A percentile compares a stretch with the other conserved stretches of the same genome.
Evolutionary conservation across 371 early-diverging fungal genomes (phyloP).

Genomic region (Apophysomyces sp.): DNA sequence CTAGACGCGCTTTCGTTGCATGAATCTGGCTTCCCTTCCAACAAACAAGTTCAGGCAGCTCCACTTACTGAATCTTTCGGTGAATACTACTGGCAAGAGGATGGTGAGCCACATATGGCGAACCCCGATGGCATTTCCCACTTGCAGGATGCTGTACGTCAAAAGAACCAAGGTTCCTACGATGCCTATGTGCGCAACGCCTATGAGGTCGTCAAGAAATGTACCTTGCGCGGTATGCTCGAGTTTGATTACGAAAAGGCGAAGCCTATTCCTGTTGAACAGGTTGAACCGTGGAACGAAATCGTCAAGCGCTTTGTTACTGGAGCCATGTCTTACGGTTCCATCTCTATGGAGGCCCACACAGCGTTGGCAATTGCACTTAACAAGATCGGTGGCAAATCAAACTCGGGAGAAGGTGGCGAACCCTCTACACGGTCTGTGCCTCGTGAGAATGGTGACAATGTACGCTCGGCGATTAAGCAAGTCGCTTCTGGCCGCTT

Average conservation of each 20-base stretch:
- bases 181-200: slow-evolving; percentile 79
- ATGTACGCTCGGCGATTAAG: slow-evolving; percentile 93
- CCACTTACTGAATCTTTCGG: slow-evolving; percentile 84
- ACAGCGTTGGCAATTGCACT: slow-evolving; percentile 91
- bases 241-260: slow-evolving; percentile 80
- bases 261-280: slow-evolving; percentile 82
- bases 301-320: slow-evolving; percentile 97
- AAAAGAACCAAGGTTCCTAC: slow-evolving; percentile 86
- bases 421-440: slow-evolving; percentile 88
- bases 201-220: slow-evolving; percentile 82
- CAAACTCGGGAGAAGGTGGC: slow-evolving; percentile 98
- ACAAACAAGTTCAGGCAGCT: slow-evolving; percentile 59
- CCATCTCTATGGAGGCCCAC: slow-evolving; percentile 94
- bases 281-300: slow-evolving; percentile 95
- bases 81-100: slow-evolving; percentile 95
- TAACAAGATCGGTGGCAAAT: slow-evolving; percentile 94
- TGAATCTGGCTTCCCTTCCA: slow-evolving; percentile 80
- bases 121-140: slow-evolving; percentile 86
- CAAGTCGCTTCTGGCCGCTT: slow-evolving; percentile 98
- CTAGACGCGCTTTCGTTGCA: slow-evolving; percentile 88
- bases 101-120: slow-evolving; percentile 91
- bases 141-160: slow-evolving; percentile 95
- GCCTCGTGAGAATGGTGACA: slow-evolving; percentile 68
- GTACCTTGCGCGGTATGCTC: slow-evolving; percentile 94
- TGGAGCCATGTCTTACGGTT: slow-evolving; percentile 99